These are phyloP conservation scores for Blastocystis sp. DNA, from an alignment of 352 stramenopile species.

Conservation along the genomic window DNA sequence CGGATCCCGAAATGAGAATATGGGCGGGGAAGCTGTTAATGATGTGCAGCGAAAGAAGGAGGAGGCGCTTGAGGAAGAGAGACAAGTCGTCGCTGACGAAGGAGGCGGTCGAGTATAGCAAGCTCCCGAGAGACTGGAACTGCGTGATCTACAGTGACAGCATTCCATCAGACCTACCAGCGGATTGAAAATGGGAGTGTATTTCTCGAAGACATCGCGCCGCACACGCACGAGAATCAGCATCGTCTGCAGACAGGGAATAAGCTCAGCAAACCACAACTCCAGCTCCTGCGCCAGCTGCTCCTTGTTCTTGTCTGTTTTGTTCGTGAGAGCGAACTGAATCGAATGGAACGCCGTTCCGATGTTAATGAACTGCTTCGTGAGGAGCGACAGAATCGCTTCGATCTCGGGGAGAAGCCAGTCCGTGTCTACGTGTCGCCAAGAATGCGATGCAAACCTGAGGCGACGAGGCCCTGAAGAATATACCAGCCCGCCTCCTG, in stretches of 20 bases:
- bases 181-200: constrained; percentile 33
- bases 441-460: neutral
- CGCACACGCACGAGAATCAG: constrained; percentile 7
- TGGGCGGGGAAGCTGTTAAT: constrained; percentile 50
- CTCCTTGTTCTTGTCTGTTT: neutral
- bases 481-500: constrained; percentile 16
- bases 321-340: neutral
- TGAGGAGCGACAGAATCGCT: neutral
- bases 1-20: constrained; percentile 23
- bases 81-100: neutral
- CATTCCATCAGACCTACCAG: neutral
- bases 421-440: neutral
- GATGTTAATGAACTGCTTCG: neutral
- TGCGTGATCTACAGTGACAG: neutral
- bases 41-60: constrained; percentile 14
- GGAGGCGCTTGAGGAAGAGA: neutral
- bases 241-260: constrained; percentile 1
- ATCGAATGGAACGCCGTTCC: constrained; percentile 27
- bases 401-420: constrained; percentile 51
- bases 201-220: constrained; percentile 47
- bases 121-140: constrained; percentile 21
- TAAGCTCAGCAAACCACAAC: neutral
- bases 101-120: neutral
- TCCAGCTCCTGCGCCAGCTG: neutral
- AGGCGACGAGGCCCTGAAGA: neutral